Percentiles rank a stretch among this genome's conserved stretches.
phyloP scores from a whole-genome alignment of 2,329 filamentous ascomycete genomes.

The Botrytis galanthina region DNA sequence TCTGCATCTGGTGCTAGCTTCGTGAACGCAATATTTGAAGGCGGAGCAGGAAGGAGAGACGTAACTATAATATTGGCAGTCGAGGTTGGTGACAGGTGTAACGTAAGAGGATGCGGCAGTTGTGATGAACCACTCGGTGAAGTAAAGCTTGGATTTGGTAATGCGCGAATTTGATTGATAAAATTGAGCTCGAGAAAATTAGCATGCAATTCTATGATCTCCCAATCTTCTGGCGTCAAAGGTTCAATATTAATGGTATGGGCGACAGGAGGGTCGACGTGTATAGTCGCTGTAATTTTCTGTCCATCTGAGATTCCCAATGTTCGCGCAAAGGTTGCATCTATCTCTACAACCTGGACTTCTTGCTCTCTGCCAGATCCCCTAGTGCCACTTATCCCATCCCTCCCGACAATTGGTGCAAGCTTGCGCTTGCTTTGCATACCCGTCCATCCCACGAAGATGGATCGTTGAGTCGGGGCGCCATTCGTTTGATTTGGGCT shows the following conservation, averaged over 20 bases:
- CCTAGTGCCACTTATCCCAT: constrained; percentile 63
- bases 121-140: constrained; percentile 50
- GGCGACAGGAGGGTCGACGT: constrained; percentile 85
- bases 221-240: constrained; percentile 93
- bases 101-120: constrained; percentile 73
- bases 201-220: constrained; percentile 96
- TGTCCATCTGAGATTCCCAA: constrained; percentile 78
- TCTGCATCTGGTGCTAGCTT: constrained; percentile 94
- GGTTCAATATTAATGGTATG: constrained; percentile 98
- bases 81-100: constrained; percentile 92
- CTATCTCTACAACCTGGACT: constrained; percentile 75
- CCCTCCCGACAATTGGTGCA: constrained; percentile 68
- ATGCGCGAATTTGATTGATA: constrained; percentile 83
- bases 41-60: constrained; percentile 72
- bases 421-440: constrained; percentile 90
- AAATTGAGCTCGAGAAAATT: constrained; percentile 94
- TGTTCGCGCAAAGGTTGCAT: constrained; percentile 76
- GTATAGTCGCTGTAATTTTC: constrained; percentile 69
- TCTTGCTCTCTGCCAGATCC: constrained; percentile 69
- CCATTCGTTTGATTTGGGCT: constrained; percentile 47
- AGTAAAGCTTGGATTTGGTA: constrained; percentile 77
- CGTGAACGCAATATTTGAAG: constrained; percentile 71
- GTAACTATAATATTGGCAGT: constrained; percentile 88
- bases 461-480: constrained; percentile 58
- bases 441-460: constrained; percentile 94